Conservation (phyloP, 208 protist species). For the Trypanosoma melophagium region DNA sequence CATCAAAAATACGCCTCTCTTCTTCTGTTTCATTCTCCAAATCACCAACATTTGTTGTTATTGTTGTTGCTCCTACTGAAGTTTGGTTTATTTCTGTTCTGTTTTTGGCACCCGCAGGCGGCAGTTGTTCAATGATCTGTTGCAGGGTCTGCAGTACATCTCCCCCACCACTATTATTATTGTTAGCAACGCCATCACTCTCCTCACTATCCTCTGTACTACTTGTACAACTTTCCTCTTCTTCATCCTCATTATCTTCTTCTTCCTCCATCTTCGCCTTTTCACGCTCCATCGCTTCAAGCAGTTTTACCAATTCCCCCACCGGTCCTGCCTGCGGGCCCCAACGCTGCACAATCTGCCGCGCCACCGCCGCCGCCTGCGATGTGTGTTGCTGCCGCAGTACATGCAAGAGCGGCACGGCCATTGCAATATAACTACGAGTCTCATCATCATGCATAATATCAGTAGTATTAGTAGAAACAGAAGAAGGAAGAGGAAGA, state of each 20-base stretch:
- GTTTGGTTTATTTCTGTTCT: not conserved
- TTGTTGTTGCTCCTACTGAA: not conserved
- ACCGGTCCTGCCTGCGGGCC: constrained; percentile 8
- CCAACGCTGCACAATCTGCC: constrained; percentile 21
- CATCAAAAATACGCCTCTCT: constrained; percentile 28
- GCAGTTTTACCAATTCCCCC: constrained; percentile 14
- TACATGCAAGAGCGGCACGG: constrained; percentile 24
- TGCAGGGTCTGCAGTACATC: constrained; percentile 3
- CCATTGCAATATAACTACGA: constrained; percentile 22
- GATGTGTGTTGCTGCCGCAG: constrained; percentile 10
- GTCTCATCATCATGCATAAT: not conserved
- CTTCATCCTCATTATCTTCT: constrained; percentile 15
- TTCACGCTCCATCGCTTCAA: not conserved
- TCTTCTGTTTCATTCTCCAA: constrained; percentile 32
- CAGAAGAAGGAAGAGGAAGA: not conserved
- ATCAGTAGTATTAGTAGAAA: not conserved
- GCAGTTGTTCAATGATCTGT: constrained; percentile 1
- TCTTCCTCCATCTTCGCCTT: constrained; percentile 11
- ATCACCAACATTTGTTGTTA: not conserved
- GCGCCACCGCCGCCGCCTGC: constrained; percentile 19
- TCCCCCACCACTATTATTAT: not conserved
- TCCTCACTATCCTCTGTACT: not conserved
- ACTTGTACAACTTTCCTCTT: not conserved
- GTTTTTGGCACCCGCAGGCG: not conserved
- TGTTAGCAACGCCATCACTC: not conserved